Evolutionary conservation across 139 green algal genomes (phyloP).

Genomic region (Desmodesmus armatus): DNA sequence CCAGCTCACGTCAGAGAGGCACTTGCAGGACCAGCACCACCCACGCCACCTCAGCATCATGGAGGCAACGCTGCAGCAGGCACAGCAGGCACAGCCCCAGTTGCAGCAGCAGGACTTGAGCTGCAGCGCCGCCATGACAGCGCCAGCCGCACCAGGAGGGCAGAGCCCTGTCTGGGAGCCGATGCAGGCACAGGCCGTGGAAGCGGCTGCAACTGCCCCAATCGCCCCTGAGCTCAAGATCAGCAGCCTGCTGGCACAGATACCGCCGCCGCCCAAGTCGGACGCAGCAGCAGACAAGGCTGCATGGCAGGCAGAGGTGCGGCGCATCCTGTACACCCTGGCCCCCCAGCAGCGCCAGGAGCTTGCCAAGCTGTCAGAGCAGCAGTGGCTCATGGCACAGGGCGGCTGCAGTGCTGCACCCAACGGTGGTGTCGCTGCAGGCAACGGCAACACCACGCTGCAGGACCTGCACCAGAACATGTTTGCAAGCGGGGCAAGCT

Average conservation of each 20-base stretch:
- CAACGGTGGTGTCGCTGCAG: not conserved
- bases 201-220: not conserved
- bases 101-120: not conserved
- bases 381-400: not conserved
- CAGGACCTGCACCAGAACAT: not conserved
- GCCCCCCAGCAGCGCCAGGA: conserved; percentile 4
- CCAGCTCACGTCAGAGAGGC: too few species aligned
- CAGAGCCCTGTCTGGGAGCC: not conserved
- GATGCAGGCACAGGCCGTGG: not conserved
- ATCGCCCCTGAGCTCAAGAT: not conserved
- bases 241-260: conserved; percentile 24
- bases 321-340: not conserved
- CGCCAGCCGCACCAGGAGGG: not conserved
- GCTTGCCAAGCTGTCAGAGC: not conserved
- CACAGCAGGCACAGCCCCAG: not conserved
- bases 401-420: not conserved
- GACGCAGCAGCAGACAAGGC: not conserved
- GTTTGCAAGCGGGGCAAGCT: not conserved
- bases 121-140: not conserved
- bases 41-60: conserved; percentile 22
- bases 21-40: conserved; percentile 7
- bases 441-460: not conserved
- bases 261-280: conserved; percentile 16
- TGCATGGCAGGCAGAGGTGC: conserved; percentile 27
- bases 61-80: conserved; percentile 30